Evolutionary conservation across 371 early-diverging fungal species (phyloP).

Genomic region (Apophysomyces sp.): DNA sequence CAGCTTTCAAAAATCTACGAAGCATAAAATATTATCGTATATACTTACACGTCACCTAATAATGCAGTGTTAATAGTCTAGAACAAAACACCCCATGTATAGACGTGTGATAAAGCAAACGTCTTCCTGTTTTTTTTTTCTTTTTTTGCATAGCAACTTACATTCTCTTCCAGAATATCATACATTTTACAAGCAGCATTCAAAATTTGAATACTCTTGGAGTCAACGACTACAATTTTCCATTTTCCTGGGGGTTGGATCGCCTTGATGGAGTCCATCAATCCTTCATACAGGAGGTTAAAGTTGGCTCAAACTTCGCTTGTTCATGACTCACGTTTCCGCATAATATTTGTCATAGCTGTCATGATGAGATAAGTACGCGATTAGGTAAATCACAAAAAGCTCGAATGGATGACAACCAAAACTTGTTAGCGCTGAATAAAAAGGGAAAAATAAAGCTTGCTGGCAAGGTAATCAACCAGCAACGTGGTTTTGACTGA

Average conservation of each 20-base stretch:
- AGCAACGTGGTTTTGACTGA: neutral
- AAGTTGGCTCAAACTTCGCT: neutral
- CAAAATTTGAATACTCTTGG: constrained; percentile 75
- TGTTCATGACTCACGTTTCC: constrained; percentile 26
- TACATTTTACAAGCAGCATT: constrained; percentile 87
- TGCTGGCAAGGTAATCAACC: neutral
- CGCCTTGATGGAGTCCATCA: constrained; percentile 68
- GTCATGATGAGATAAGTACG: constrained; percentile 13
- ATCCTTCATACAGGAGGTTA: constrained; percentile 40
- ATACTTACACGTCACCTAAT: constrained; percentile 33
- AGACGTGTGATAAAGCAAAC: neutral
- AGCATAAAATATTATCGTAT: constrained; percentile 2
- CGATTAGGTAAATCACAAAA: neutral
- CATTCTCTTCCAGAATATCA: constrained; percentile 93
- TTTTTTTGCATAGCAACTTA: constrained; percentile 49
- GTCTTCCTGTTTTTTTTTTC: neutral
- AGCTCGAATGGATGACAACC: neutral
- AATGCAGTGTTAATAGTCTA: neutral
- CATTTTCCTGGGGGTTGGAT: constrained; percentile 69
- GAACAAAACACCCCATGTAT: neutral
- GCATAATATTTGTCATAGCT: constrained; percentile 31
- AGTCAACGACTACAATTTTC: constrained; percentile 95
- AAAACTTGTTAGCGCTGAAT: neutral
- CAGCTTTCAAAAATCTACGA: neutral
- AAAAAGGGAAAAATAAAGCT: neutral